Percentiles rank a stretch among this genome's conserved stretches.
Evolutionary conservation across 441 rosid species (phyloP).

Genomic region (Erodium moschatum): DNA sequence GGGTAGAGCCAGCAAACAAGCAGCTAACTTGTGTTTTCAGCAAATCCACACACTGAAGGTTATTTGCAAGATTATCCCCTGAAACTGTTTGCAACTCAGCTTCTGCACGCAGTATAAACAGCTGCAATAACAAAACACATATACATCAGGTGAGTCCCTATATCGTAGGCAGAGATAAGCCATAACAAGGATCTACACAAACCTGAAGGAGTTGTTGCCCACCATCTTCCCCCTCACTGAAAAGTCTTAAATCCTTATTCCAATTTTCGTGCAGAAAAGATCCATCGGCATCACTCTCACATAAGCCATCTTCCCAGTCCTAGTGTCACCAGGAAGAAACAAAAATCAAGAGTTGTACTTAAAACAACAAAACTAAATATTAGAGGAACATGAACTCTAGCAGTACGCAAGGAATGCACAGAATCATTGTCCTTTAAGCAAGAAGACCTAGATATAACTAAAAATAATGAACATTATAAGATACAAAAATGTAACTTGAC

Average conservation of each 20-base stretch:
- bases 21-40: conserved; percentile 43
- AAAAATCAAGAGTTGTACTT: neutral
- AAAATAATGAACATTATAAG: neutral
- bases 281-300: conserved; percentile 80
- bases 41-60: conserved; percentile 43
- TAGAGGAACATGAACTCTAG: neutral
- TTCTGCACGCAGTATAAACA: conserved; percentile 73
- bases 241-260: conserved; percentile 74
- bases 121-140: conserved; percentile 37
- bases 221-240: conserved; percentile 66
- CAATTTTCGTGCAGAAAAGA: conserved; percentile 81
- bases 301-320: conserved; percentile 94
- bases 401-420: neutral
- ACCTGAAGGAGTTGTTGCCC: conserved; percentile 90
- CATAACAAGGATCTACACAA: conserved; percentile 1
- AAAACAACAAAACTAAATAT: neutral
- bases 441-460: neutral
- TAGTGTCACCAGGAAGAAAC: conserved; percentile 21
- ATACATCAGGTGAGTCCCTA: conserved; percentile 8
- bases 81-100: conserved; percentile 64
- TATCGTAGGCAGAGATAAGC: too few species aligned
- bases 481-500: neutral
- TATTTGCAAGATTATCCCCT: conserved; percentile 31
- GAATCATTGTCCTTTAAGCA: neutral
- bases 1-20: conserved; percentile 46